Evolutionary conservation across 331 rosid species (phyloP).

Genomic region (Ulmus americana): DNA sequence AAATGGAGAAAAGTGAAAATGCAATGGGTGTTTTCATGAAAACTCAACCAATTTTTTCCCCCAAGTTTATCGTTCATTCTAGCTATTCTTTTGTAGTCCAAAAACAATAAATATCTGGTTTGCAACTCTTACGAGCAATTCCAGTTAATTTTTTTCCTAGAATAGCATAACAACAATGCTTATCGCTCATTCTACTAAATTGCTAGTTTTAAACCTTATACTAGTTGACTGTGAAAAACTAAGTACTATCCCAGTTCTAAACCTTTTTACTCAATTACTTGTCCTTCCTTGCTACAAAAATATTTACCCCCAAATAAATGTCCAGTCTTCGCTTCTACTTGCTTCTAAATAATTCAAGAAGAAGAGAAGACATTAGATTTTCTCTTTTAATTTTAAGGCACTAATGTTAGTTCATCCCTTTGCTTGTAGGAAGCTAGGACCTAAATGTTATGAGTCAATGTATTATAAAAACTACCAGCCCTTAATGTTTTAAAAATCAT

Average conservation of each 20-base stretch:
- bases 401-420: too few species aligned
- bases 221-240: too few species aligned
- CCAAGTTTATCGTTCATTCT: background rate
- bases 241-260: too few species aligned
- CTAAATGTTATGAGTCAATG: too few species aligned
- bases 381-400: too few species aligned
- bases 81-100: background rate
- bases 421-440: too few species aligned
- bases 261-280: background rate
- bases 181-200: too few species aligned
- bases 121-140: constrained; percentile 1
- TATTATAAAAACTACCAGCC: too few species aligned
- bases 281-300: background rate
- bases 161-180: background rate
- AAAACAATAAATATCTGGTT: background rate
- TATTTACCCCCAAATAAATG: background rate
- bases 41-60: background rate
- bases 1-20: background rate
- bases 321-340: background rate
- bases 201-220: background rate
- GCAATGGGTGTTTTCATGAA: constrained; percentile 15
- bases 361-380: too few species aligned
- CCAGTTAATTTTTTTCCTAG: too few species aligned
- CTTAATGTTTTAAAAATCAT: too few species aligned
- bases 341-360: too few species aligned